phyloP scores from a whole-genome alignment of 108 stramenopile genomes.

The Cylindrotheca closterium region DNA sequence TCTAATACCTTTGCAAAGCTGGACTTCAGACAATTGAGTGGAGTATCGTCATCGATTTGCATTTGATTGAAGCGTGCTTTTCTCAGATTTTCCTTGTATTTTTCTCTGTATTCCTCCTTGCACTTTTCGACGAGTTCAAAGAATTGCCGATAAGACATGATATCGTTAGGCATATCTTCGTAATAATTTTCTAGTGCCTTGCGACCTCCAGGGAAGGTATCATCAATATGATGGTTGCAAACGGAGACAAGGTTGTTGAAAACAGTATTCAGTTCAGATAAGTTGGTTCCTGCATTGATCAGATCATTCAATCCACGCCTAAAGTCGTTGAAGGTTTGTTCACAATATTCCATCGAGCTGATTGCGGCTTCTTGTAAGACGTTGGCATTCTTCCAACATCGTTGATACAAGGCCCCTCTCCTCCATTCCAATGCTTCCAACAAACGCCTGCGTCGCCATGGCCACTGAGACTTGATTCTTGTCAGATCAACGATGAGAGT shows the following conservation, averaged over 20 bases:
- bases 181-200: neutral
- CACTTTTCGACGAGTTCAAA: too few species aligned
- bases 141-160: too few species aligned
- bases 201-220: neutral
- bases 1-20: neutral
- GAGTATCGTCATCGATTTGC: too few species aligned
- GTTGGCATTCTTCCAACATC: neutral
- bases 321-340: neutral
- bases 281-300: neutral
- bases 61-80: too few species aligned
- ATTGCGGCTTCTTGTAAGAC: neutral
- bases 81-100: too few species aligned
- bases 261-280: neutral
- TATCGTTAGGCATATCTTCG: too few species aligned
- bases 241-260: neutral
- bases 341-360: neutral
- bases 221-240: neutral
- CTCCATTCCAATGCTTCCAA: neutral
- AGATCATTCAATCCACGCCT: neutral
- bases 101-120: too few species aligned
- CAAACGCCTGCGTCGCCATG: neutral
- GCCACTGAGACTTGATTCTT: neutral
- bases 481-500: neutral
- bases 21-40: too few species aligned
- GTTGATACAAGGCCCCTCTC: neutral